These are phyloP conservation scores for Lactarius psammicola DNA, from an alignment of 768 basidiomycete species.

Conservation along the genomic window DNA sequence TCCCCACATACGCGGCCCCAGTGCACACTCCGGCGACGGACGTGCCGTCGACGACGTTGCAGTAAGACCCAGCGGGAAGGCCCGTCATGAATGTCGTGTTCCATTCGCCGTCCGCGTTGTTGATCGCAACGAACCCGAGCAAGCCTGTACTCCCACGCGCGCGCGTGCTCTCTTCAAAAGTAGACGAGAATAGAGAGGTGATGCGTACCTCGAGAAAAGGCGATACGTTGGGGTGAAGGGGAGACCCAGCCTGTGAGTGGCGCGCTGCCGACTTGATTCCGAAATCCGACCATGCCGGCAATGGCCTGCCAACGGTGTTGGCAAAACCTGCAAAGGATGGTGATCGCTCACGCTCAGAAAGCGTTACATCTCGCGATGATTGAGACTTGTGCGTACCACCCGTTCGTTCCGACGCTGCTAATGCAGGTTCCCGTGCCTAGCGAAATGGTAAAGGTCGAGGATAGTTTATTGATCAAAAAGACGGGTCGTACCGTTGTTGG, in stretches of 20 bases:
- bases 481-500: slow-evolving; percentile 47
- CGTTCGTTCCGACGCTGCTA: slow-evolving; percentile 49
- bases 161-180: not conserved
- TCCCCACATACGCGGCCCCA: slow-evolving; percentile 44
- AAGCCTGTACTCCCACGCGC: slow-evolving; percentile 43
- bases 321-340: slow-evolving; percentile 43
- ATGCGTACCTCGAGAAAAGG: slow-evolving; percentile 56
- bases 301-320: slow-evolving; percentile 62
- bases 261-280: slow-evolving; percentile 54
- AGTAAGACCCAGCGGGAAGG: slow-evolving; percentile 57
- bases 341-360: too few relatives aligned
- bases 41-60: slow-evolving; percentile 59
- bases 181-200: not conserved
- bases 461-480: not conserved
- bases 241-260: slow-evolving; percentile 57
- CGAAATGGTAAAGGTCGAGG: not conserved
- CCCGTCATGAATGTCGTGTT: slow-evolving; percentile 54
- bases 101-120: slow-evolving; percentile 60
- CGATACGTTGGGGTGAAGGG: slow-evolving; percentile 57
- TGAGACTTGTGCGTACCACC: slow-evolving; percentile 39
- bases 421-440: slow-evolving; percentile 51
- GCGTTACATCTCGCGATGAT: not conserved
- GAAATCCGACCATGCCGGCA: slow-evolving; percentile 60
- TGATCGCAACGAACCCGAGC: slow-evolving; percentile 63
- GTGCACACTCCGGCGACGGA: slow-evolving; percentile 45